These are phyloP conservation scores for Saccharomycopsis lassenensis DNA, from an alignment of 805 yeast genomes.

Conservation along the genomic window DNA sequence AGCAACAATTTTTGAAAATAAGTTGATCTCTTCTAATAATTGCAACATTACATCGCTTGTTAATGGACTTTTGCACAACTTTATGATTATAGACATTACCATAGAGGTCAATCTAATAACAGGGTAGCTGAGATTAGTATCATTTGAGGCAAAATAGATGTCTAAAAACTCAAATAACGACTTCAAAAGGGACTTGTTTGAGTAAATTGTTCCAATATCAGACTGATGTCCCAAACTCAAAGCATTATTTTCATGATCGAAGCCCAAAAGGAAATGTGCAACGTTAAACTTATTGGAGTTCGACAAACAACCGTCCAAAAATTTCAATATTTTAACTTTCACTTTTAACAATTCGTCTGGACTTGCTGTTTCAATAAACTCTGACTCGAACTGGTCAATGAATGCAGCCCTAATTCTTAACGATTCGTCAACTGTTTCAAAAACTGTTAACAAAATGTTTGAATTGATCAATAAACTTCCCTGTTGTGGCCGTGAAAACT, in stretches of 20 bases:
- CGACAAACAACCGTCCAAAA: conserved; percentile 40
- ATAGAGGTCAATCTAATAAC: conserved; percentile 49
- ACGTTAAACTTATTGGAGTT: conserved; percentile 35
- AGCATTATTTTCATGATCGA: conserved; percentile 24
- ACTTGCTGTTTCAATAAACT: conserved; percentile 18
- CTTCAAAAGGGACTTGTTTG: conserved; percentile 47
- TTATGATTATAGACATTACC: conserved; percentile 50
- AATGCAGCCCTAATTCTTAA: conserved; percentile 61
- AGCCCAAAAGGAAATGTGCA: conserved; percentile 74
- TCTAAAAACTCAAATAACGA: conserved; percentile 41
- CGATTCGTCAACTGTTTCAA: conserved; percentile 72
- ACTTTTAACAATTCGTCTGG: conserved; percentile 30
- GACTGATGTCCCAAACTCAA: conserved; percentile 11
- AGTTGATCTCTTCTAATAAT: no score
- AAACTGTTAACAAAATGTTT: conserved; percentile 56
- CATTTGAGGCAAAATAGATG: conserved; percentile 25
- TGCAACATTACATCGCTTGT: conserved; percentile 42
- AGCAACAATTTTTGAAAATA: no score
- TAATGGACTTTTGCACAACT: conserved; percentile 45
- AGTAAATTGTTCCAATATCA: conserved; percentile 39
- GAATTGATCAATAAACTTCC: conserved; percentile 37
- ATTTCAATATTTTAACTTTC: conserved; percentile 50
- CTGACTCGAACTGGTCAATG: conserved; percentile 51
- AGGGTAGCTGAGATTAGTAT: conserved; percentile 34
- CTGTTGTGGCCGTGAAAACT: conserved; percentile 32